Base-by-base conservation (phyloP, 495 filamentous ascomycete species). In the Articulospora tetracladia region DNA sequence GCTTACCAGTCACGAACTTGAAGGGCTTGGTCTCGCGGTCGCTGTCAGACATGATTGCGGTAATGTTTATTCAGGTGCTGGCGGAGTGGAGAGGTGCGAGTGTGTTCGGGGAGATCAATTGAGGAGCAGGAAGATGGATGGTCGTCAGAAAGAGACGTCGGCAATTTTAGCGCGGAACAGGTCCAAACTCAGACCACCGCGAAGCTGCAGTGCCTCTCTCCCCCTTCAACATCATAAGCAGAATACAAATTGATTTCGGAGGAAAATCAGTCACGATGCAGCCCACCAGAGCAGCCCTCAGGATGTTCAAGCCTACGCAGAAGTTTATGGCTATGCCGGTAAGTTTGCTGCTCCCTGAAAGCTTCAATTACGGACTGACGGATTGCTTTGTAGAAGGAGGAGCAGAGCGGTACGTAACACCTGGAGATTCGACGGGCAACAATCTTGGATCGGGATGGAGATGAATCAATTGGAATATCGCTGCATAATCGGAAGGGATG, bases 1-100 rank as follows among this genome's bases (percentile, higher is more conserved):
- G 72, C 91, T 80, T 86, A 96, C 93, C 94, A 78, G 94, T 98
- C 66, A 98, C 94, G 79, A 97, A 98, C 88, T 99, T 99, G 89
- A 99, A 99, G 76, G 94, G 94, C 86, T 96, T 99, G 76, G 92
- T 97, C 76, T 90, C 85, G 74, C 88, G 88, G 72, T 97, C 89
- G 63, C 86, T 86, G 81, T 97, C 94, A 69, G 88, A 86, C 89
- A 91, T 97, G 70, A 73, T 86, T 74, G 70, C 59, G 68, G 53
- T 30, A 13, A 12, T 58, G 36, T 23, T 23, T 44, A 26, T 64
- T 28, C 52, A 22, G 53, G 41, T 48, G 6, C 13, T 4, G 39
- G n/a, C 8, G 39, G 39, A 44, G 39, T 44, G 39, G 39, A 44
- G 39, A 44, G 39, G 39, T 44, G 39, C 3, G 39, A 44, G 39